Conservation (phyloP, 768 basidiomycete genomes). For the Macrolepiota fuliginosa region DNA sequence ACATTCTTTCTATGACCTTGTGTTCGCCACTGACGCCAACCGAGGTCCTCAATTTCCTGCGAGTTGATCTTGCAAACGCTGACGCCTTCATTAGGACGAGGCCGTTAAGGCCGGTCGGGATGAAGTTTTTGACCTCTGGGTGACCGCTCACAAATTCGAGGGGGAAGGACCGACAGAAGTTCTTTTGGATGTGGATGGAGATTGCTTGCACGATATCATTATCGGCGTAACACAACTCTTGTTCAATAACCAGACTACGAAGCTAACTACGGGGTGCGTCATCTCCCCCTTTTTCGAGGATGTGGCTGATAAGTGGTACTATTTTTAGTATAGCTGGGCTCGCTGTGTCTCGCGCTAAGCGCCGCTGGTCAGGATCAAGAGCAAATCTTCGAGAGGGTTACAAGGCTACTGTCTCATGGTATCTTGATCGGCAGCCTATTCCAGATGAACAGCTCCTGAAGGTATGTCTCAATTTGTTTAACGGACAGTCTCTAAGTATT, state of each 20-base stretch:
- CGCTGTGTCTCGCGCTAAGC: conserved; percentile 11
- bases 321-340: conserved; percentile 12
- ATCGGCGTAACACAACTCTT: conserved; percentile 20
- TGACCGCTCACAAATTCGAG: conserved; percentile 12
- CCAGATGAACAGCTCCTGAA: conserved; percentile 15
- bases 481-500: background rate
- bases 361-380: conserved; percentile 16
- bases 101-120: conserved; percentile 25
- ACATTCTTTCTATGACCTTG: conserved; percentile 31
- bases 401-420: conserved; percentile 18
- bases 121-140: conserved; percentile 26
- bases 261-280: conserved; percentile 18
- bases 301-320: background rate
- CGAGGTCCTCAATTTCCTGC: conserved; percentile 24
- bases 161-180: conserved; percentile 1
- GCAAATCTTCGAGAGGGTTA: conserved; percentile 17
- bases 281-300: background rate
- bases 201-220: conserved; percentile 19
- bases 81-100: conserved; percentile 20
- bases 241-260: conserved; percentile 19
- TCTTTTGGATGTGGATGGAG: conserved; percentile 6
- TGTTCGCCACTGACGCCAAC: conserved; percentile 31
- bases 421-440: conserved; percentile 15
- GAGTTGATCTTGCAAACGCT: background rate
- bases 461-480: conserved; percentile 14